These are phyloP conservation scores for Madurella mycetomatis DNA, from an alignment of 2,329 filamentous ascomycete species.

Conservation along the genomic window DNA sequence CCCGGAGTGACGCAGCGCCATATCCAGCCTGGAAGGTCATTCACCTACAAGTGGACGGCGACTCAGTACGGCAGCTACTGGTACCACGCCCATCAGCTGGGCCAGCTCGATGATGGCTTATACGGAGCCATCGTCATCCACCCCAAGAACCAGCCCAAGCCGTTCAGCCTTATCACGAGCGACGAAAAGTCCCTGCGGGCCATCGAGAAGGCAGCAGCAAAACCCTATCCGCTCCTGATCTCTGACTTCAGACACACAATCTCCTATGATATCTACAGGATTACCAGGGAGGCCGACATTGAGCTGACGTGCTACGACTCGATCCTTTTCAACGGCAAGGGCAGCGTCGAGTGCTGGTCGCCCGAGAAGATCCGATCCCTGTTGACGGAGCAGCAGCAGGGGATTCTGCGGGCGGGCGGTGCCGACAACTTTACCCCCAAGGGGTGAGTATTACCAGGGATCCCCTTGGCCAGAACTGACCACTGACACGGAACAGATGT, in stretches of 20 bases:
- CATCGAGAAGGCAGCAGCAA: background rate
- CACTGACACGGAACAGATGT: background rate
- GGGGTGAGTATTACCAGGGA: background rate
- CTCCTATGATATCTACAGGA: background rate
- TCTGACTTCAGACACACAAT: background rate
- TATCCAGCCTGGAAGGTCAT: conserved; percentile 46
- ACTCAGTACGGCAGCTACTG: conserved; percentile 55
- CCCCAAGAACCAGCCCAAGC: conserved; percentile 23
- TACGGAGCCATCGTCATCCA: conserved; percentile 53
- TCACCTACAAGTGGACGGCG: conserved; percentile 52
- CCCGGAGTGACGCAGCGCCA: conserved; percentile 52
- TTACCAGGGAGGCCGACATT: background rate
- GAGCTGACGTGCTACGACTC: background rate
- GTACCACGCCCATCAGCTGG: conserved; percentile 55
- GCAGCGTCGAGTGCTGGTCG: background rate
- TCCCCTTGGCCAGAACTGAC: background rate
- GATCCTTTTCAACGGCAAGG: conserved; percentile 1
- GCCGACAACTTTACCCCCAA: background rate
- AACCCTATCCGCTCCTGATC: background rate
- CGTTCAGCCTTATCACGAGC: background rate
- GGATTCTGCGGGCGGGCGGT: background rate
- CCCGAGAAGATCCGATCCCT: background rate
- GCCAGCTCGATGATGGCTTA: conserved; percentile 57
- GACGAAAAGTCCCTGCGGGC: background rate
- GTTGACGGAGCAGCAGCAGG: background rate